Evolutionary conservation across 306 rosid genomes (phyloP), one percentile per base, ranked within the genome.

Genomic region (Pueraria montana): DNA sequence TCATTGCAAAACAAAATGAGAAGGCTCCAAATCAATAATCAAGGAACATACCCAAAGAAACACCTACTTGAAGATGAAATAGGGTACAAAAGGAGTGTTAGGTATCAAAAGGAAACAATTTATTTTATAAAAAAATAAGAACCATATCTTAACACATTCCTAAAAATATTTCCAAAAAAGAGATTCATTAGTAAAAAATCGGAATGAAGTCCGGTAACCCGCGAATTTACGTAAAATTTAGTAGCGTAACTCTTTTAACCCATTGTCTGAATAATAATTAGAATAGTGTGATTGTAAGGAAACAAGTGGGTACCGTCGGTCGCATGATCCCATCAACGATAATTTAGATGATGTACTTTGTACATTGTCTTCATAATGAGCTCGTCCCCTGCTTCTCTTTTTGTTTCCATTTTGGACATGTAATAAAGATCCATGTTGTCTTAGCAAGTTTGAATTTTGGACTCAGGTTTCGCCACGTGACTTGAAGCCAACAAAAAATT

Each of bases 331-430:
- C 61, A 65, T 38, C 70, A 50, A 83, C 77, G 79, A 69, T 66
- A 84, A 80, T 77, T 80, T 74, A 7, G 4, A 53, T 84, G 4
- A 52, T 84, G 84, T 83, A 71, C 89, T 72, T 66, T 30, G 72
- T 53, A 50, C 61, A 72, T 58, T 12, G 59, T 49, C 69, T 42
- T 56, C 74, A 70, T 56, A 70, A 71, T 76, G 70, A 80, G 6
- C 52, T 71, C 58, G 65, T 34, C 42, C 72, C 66, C 52, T 42
- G 18, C 76, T 53, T 46, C 72, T 69, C 58, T 42, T 78, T 74
- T 73, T 67, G 45, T 62, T 86, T 72, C 78, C 81, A 49, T 64
- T 49, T 50, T 50, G 50, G 65, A 63, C 75, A 48, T 18, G 53
- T 53, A 32, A 42, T 16, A n/a, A 9, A 66, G 38, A 66, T 48